Evolutionary conservation across 2,329 filamentous ascomycete genomes (phyloP), one percentile per base, ranked within the genome.

Genomic region (Fusarium sp.): DNA sequence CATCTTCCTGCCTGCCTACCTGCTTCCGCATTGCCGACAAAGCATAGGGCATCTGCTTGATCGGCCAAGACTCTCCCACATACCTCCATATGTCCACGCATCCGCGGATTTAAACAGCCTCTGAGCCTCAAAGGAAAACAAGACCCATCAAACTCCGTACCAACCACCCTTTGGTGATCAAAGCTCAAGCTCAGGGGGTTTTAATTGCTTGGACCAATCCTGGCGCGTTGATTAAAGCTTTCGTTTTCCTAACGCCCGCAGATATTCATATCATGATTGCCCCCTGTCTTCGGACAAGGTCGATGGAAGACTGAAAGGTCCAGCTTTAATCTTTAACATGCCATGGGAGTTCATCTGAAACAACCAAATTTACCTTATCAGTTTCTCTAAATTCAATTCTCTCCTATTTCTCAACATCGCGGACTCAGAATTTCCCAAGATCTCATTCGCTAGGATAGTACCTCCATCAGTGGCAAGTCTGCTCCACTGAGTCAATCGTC

Each of bases 231-330:
- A 71, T 56, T 57, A 59, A 57, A 30, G 28, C 28, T 30, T 30
- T 30, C 55, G 40, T 52, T 68, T 69, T 68, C 54, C 28, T 44
- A 66, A 67, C 70, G 70, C 70, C 70, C 70, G 65, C 70, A 71
- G 19, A 20, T 46, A 7, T 24, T 24, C 24, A 24, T 24, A 46
- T 47, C 20, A 26, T 47, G 32, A 15, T 41, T 22, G 39, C 44
- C 35, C 60, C 54, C 45, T 67, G 43, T 44, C 41, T 22, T 14
- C 30, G 37, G 55, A 56, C 59, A 53, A 53, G 51, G 43, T 37
- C 53, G 43, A 63, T 53, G 54, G 52, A 44, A 55, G 50, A 35
- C 35, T 52, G 49, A 30, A 39, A 65, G 49, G 26, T 39, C 19
- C 15, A 35, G 22, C 33, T 37, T 14, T 45, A 15, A 33, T n/a